These are phyloP conservation scores for Clitoria ternatea DNA, from an alignment of 306 rosid species.

Conservation along the genomic window DNA sequence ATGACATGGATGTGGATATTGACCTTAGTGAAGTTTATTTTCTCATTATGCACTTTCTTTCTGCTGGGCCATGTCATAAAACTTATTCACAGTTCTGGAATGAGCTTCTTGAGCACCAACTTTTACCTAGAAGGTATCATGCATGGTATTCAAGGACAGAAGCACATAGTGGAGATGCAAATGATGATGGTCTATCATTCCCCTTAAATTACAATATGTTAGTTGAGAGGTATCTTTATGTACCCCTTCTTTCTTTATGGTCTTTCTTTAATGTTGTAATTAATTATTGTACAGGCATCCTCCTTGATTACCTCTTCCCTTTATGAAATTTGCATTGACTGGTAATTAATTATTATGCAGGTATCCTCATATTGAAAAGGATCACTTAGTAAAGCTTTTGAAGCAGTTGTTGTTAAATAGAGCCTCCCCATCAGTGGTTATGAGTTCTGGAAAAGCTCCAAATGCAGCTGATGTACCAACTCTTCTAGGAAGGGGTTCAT, in stretches of 20 bases:
- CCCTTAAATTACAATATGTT: conserved; percentile 73
- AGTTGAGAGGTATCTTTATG: conserved; percentile 68
- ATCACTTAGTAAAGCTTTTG: conserved; percentile 91
- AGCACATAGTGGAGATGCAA: conserved; percentile 49
- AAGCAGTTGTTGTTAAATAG: conserved; percentile 68
- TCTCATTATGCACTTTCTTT: conserved; percentile 96
- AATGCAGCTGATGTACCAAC: conserved; percentile 99
- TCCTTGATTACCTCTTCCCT: background rate
- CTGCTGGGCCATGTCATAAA: conserved; percentile 88
- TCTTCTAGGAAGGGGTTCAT: conserved; percentile 79
- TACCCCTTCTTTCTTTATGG: conserved; percentile 4
- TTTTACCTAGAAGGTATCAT: conserved; percentile 96
- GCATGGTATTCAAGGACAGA: conserved; percentile 95
- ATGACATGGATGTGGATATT: conserved; percentile 57
- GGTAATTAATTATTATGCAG: conserved; percentile 38
- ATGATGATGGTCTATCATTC: conserved; percentile 77
- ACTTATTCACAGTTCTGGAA: conserved; percentile 73
- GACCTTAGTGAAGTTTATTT: conserved; percentile 91
- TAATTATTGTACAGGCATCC: conserved; percentile 57
- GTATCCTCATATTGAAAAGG: conserved; percentile 83
- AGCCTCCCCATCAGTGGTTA: conserved; percentile 52
- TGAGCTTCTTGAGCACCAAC: conserved; percentile 90
- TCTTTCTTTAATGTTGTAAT: conserved; percentile 24
- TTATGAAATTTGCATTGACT: conserved; percentile 23
- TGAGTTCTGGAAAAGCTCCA: conserved; percentile 59